Percentiles rank a stretch among this genome's conserved stretches.
phyloP scores from a whole-genome alignment of 225 moss, liverwort and hornwort genomes.

The Neckera pumila region DNA sequence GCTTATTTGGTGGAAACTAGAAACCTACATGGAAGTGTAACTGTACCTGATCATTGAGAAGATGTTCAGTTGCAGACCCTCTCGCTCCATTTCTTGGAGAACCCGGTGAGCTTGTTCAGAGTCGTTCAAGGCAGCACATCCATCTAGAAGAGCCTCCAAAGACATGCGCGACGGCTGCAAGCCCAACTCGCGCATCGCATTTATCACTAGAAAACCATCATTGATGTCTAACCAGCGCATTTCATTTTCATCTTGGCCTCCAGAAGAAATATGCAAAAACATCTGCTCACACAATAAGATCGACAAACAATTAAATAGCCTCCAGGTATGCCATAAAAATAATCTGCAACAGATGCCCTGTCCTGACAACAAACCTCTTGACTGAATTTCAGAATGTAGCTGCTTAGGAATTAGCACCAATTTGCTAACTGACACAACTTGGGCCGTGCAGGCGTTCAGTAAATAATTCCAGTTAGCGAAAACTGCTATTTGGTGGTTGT shows the following conservation, averaged over 20 bases:
- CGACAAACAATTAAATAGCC: not conserved
- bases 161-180: constrained; percentile 68
- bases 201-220: constrained; percentile 50
- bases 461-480: not conserved
- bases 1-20: not conserved
- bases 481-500: not conserved
- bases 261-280: constrained; percentile 54
- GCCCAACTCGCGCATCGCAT: constrained; percentile 50
- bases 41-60: constrained; percentile 62
- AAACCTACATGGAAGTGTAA: not conserved
- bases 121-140: constrained; percentile 45
- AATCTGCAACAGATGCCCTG: not conserved
- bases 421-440: not conserved
- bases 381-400: not conserved
- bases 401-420: not conserved
- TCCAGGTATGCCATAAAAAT: not conserved
- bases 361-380: not conserved
- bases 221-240: constrained; percentile 34
- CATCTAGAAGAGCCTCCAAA: constrained; percentile 62
- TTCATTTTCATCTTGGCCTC: constrained; percentile 43
- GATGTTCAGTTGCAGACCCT: constrained; percentile 53
- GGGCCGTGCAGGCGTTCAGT: not conserved
- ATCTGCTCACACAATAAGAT: constrained; percentile 27
- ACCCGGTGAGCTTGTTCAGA: constrained; percentile 50
- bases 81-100: constrained; percentile 60